Conservation (phyloP, 2,329 filamentous ascomycete genomes). For the Aspergillus ruber region DNA sequence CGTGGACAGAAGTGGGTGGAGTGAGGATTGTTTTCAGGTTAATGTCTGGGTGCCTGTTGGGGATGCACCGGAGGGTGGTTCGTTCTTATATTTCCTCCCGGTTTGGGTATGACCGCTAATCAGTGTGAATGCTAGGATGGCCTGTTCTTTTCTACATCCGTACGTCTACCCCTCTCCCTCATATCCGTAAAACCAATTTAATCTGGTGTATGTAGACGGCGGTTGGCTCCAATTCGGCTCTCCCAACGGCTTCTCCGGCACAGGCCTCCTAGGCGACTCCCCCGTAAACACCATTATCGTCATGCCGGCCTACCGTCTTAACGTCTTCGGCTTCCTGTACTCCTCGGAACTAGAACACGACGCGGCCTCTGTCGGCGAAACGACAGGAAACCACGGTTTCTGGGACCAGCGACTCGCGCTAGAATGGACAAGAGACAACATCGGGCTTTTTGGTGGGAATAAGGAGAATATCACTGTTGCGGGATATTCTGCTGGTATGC, state of each 20-base stretch:
- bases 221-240: slow-evolving; percentile 53
- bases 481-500: slow-evolving; percentile 49
- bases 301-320: slow-evolving; percentile 51
- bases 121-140: slow-evolving; percentile 37
- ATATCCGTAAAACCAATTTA: neutral
- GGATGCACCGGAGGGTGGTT: slow-evolving; percentile 32
- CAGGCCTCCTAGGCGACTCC: slow-evolving; percentile 45
- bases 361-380: slow-evolving; percentile 29
- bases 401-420: slow-evolving; percentile 53
- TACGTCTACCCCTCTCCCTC: slow-evolving; percentile 21
- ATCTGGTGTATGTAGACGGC: slow-evolving; percentile 30
- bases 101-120: neutral
- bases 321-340: slow-evolving; percentile 52
- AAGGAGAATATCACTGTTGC: slow-evolving; percentile 46
- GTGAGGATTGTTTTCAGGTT: slow-evolving; percentile 52
- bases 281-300: slow-evolving; percentile 47
- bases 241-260: slow-evolving; percentile 43
- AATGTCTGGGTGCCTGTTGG: slow-evolving; percentile 52
- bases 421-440: slow-evolving; percentile 50
- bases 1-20: slow-evolving; percentile 27
- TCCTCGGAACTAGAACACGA: slow-evolving; percentile 43
- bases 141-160: slow-evolving; percentile 55
- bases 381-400: slow-evolving; percentile 48
- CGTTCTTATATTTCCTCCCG: slow-evolving; percentile 16
- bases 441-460: slow-evolving; percentile 48